Evolutionary conservation across 108 stramenopile genomes (phyloP), one percentile per base, ranked within the genome.

Genomic region (Nitzschia palea): DNA sequence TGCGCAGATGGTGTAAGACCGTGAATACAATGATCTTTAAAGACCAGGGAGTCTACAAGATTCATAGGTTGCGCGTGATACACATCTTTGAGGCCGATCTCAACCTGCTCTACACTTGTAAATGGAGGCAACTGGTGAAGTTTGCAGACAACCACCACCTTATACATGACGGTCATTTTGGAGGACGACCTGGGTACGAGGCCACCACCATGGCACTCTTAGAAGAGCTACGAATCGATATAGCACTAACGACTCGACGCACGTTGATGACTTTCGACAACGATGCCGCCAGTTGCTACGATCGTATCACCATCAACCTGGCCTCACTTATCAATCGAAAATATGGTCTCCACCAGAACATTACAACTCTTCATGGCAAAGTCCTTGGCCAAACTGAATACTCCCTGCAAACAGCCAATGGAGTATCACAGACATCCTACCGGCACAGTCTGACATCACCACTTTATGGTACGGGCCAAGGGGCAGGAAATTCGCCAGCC

Each of bases 11-110:
- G 37, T 10, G 14, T 10, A 14, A 40, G 10, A 14, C 14, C 37
- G 14, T 14, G 37, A 40, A 40, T 40, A 14, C 14, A 10, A 40
- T 40, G 37, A 40, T 40, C 37, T 40, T 40, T 14, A 40, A 28
- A 28, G 30, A 31, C 6, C 20, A 6, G 31, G 55, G 55, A 31
- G n/a, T 9, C 30, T 32, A 12, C 55, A 48, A 28, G 20, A 48
- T 65, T 12, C 47, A 65, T 31, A 14, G 64, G 8, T 15, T 65
- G 9, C 47, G 64, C 4, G 36, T 65, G 4, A 65, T 65, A 4
- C 64, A 65, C 30, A 15, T 65, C 48, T 65, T 30, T 22, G 64
- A 65, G 30, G 64, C 64, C 3, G 64, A 65, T 42, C n/a, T 18
- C n/a, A 53, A 53, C 28, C 28, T 51, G 28, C 20, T 53, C 29